Evolutionary conservation across 305 asterid genomes (phyloP).

Genomic region (Solanum hybrid): DNA sequence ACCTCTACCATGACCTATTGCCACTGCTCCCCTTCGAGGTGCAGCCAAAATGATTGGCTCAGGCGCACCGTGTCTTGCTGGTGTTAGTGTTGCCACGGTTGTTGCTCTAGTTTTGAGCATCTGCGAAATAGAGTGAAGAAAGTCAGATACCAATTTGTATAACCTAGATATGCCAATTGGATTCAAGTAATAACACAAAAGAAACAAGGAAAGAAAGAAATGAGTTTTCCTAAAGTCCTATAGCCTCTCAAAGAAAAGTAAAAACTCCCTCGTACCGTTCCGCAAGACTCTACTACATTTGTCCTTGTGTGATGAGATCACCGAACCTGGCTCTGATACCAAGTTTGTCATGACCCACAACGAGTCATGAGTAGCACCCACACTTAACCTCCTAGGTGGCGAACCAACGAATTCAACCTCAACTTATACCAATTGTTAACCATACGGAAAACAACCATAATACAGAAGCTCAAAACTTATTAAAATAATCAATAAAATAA

Average conservation of each 20-base stretch:
- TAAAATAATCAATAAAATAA: neutral
- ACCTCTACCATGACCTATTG: neutral
- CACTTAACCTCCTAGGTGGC: neutral
- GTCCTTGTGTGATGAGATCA: neutral
- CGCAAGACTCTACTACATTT: neutral
- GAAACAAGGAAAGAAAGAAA: neutral
- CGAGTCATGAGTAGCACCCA: neutral
- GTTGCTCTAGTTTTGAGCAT: neutral
- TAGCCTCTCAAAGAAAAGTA: neutral
- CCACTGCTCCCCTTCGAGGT: neutral
- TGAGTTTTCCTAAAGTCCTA: neutral
- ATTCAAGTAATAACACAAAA: neutral
- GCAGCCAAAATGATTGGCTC: neutral
- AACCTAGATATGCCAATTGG: neutral
- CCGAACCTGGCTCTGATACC: neutral
- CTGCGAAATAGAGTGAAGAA: neutral
- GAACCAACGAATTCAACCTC: neutral
- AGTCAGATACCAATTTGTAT: neutral
- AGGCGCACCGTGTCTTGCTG: neutral
- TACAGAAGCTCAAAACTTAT: neutral
- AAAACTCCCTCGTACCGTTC: neutral
- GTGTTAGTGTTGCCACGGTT: neutral
- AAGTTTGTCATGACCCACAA: neutral
- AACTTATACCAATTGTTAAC: neutral
- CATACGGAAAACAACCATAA: neutral